phyloP scores from a whole-genome alignment of 805 yeast genomes.

The Wickerhamiella australiensis region DNA sequence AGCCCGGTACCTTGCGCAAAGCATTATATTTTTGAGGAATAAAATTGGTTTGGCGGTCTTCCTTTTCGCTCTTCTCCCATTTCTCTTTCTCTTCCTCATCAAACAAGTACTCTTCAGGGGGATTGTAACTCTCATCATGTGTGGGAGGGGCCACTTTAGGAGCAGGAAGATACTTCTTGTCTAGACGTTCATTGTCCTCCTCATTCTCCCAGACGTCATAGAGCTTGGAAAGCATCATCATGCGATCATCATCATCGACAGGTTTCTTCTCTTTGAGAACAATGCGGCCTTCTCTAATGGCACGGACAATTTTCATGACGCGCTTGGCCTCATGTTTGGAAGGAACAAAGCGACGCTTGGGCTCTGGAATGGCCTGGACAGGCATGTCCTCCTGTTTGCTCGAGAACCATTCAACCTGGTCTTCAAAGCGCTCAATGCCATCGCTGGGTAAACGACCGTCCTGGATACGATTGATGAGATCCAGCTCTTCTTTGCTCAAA shows the following conservation, averaged over 20 bases:
- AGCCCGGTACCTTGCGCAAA: slow-evolving; percentile 88
- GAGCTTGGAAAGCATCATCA: slow-evolving; percentile 26
- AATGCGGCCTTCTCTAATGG: slow-evolving; percentile 92
- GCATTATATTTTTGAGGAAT: slow-evolving; percentile 72
- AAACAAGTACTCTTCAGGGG: slow-evolving; percentile 87
- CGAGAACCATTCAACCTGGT: slow-evolving; percentile 92
- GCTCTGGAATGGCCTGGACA: slow-evolving; percentile 86
- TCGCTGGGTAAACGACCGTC: slow-evolving; percentile 75
- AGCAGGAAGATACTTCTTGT: slow-evolving; percentile 79
- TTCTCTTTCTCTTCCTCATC: slow-evolving; percentile 62
- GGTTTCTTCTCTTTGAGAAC: slow-evolving; percentile 56
- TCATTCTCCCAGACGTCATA: slow-evolving; percentile 79
- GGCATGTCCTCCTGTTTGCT: slow-evolving; percentile 80
- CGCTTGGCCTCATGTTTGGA: slow-evolving; percentile 94
- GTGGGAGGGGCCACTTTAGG: slow-evolving; percentile 95
- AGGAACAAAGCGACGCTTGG: slow-evolving; percentile 92
- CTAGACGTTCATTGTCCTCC: slow-evolving; percentile 40
- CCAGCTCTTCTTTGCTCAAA: slow-evolving; percentile 75
- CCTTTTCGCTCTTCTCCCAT: slow-evolving; percentile 60
- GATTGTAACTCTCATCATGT: slow-evolving; percentile 91
- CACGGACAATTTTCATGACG: slow-evolving; percentile 90
- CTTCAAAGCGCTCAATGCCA: slow-evolving; percentile 75
- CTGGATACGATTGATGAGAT: slow-evolving; percentile 75
- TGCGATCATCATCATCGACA: slow-evolving; percentile 40
- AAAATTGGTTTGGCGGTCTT: slow-evolving; percentile 67